phyloP scores from a whole-genome alignment of 306 rosid species.

The Trichosanthes truncata region DNA sequence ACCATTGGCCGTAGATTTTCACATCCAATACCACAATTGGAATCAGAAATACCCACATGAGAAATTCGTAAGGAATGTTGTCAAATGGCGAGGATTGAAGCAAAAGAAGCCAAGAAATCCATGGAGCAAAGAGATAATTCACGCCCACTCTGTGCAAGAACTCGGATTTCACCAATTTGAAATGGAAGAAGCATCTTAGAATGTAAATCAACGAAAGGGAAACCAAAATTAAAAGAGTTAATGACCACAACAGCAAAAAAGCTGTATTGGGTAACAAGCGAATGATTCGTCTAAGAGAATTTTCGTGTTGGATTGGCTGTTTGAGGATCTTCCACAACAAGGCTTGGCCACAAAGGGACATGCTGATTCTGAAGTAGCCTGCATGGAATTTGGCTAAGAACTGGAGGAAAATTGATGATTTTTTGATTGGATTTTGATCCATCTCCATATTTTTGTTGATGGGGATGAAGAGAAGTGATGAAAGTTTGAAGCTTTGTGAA shows the following conservation, averaged over 20 bases:
- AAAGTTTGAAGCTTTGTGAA: background rate
- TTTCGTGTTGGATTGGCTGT: slow-evolving; percentile 18
- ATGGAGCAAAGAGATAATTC: slow-evolving; percentile 22
- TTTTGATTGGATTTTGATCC: background rate
- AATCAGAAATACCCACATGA: slow-evolving; percentile 12
- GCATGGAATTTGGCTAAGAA: slow-evolving; percentile 20
- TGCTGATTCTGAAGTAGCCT: slow-evolving; percentile 28
- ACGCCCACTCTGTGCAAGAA: slow-evolving; percentile 23
- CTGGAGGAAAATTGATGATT: slow-evolving; percentile 3
- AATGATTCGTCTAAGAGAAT: slow-evolving; percentile 7
- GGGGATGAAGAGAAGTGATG: background rate
- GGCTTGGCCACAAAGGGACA: slow-evolving; percentile 25
- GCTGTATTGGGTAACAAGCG: slow-evolving; percentile 15
- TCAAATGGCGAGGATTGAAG: slow-evolving; percentile 27
- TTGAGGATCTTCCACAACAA: slow-evolving; percentile 23
- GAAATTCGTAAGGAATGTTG: background rate
- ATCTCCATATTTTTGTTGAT: background rate
- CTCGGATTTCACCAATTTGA: slow-evolving; percentile 17
- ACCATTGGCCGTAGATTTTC: slow-evolving; percentile 28
- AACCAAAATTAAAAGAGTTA: slow-evolving; percentile 6
- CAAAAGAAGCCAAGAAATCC: slow-evolving; percentile 28
- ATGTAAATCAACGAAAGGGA: slow-evolving; percentile 17
- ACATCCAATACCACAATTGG: slow-evolving; percentile 20
- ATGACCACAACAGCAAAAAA: slow-evolving; percentile 19
- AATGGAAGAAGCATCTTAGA: slow-evolving; percentile 18